Conservation (phyloP, 179 eudicot genomes). For the Camellia oleifera region DNA sequence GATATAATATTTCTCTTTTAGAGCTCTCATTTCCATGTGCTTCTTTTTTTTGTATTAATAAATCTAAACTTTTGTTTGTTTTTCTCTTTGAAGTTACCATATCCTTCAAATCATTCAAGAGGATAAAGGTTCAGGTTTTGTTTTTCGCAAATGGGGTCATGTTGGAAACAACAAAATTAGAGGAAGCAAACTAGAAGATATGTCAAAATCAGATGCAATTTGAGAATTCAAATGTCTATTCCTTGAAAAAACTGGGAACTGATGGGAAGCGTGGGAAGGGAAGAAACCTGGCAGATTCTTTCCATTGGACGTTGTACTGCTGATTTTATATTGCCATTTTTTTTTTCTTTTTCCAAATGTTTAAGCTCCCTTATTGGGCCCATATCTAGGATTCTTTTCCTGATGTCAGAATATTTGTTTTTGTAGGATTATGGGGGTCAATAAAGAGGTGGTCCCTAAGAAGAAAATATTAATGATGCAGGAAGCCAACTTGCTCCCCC, state of each 20-base stretch:
- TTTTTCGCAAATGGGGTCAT: slow-evolving; percentile 99
- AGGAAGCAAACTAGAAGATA: slow-evolving; percentile 63
- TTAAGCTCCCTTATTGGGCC: not conserved
- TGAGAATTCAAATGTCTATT: slow-evolving; percentile 79
- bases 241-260: slow-evolving; percentile 90
- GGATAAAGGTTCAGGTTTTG: slow-evolving; percentile 80
- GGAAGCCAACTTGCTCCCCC: slow-evolving; percentile 71
- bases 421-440: slow-evolving; percentile 89
- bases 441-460: slow-evolving; percentile 43
- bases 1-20: not conserved
- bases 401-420: slow-evolving; percentile 11
- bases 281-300: slow-evolving; percentile 87
- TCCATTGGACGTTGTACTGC: slow-evolving; percentile 86
- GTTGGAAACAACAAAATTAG: slow-evolving; percentile 88
- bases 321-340: not conserved
- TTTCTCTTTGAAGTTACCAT: slow-evolving; percentile 66
- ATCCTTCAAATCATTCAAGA: slow-evolving; percentile 97
- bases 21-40: too few relatives aligned
- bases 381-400: not conserved
- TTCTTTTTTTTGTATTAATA: not conserved
- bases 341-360: not conserved
- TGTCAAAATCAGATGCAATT: slow-evolving; percentile 73
- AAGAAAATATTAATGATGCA: slow-evolving; percentile 52
- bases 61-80: not conserved
- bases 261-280: slow-evolving; percentile 90